Evolutionary conservation across 305 asterid genomes (phyloP), one percentile per base, ranked within the genome.

Genomic region (Coffea humblotiana): DNA sequence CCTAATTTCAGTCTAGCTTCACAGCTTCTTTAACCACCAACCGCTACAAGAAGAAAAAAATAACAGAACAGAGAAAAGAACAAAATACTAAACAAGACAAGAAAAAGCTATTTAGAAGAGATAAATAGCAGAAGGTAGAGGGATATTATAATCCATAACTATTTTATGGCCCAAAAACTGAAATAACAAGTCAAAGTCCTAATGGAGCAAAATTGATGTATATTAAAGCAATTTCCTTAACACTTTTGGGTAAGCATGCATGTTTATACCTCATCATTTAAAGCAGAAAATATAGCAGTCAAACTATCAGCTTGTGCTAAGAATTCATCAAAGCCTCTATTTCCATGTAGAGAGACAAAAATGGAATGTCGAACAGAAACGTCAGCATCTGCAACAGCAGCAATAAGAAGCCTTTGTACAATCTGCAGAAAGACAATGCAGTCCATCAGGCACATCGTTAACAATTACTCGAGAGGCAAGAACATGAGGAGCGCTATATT

Each of bases 291-390:
- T 72, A 96, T 89, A 71, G 98, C 97, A 78, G 97, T 91, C 90
- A 96, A 87, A 89, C 98, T 90, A 90, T 96, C 95, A 54, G 98
- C 99, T 87, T 96, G 98, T 56, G 99, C 97, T 85, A 96, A 89
- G 89, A 90, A 94, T 83, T 92, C 97, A 83, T 96, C 97, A 81
- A 96, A 91, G 73, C 92, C 97, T 78, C 93, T 90, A 89, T 90
- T 88, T 79, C 87, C 97, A 71, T 91, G 92, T 82, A 96, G 87
- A 80, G 95, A 91, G 71, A 91, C 89, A 88, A 94, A 96, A 83
- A 96, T 89, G 68, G 99, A 94, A 76, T 86, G 89, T 58, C 98
- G 91, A 86, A 96, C 99, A 78, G 87, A 90, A 85, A 96, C 98
- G 84, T 92, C 99, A 73, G 97, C 95, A 86, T 96, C 99, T 71